These are phyloP conservation scores for Crepidotus sp. DNA, from an alignment of 1,284 basidiomycete species.

Conservation along the genomic window DNA sequence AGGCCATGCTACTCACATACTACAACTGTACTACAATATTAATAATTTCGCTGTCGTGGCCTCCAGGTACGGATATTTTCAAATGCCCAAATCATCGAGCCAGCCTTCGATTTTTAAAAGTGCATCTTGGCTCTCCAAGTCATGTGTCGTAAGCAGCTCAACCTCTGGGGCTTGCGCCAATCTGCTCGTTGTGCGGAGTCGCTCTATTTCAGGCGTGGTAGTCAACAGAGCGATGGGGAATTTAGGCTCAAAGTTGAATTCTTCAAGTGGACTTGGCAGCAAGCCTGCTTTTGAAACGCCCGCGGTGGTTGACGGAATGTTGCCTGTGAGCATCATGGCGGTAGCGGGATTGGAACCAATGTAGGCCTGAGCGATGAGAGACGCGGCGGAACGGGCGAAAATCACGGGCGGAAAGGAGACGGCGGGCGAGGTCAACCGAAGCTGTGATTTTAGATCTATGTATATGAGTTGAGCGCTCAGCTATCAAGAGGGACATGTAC, in stretches of 20 bases:
- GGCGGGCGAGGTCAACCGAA: constrained; percentile 30
- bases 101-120: constrained; percentile 31
- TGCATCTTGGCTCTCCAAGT: constrained; percentile 26
- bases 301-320: constrained; percentile 42
- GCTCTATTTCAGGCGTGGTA: constrained; percentile 25
- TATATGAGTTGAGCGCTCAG: not conserved
- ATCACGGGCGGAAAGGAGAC: constrained; percentile 60
- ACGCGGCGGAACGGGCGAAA: constrained; percentile 41
- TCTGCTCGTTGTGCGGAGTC: constrained; percentile 28
- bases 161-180: constrained; percentile 29
- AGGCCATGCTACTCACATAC: constrained; percentile 6
- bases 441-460: constrained; percentile 34
- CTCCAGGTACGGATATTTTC: constrained; percentile 9
- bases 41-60: not conserved
- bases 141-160: constrained; percentile 27
- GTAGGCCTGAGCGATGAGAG: constrained; percentile 57
- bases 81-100: constrained; percentile 40
- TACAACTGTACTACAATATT: constrained; percentile 7
- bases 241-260: constrained; percentile 54
- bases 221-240: constrained; percentile 56
- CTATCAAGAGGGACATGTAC: constrained; percentile 19
- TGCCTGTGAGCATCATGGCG: constrained; percentile 47
- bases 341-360: constrained; percentile 56
- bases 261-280: constrained; percentile 34
- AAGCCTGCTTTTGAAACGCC: constrained; percentile 23